Evolutionary conservation across 192 early-diverging fungal species (phyloP), one percentile per base, ranked within the genome.

Genomic region (Backusella circina): DNA sequence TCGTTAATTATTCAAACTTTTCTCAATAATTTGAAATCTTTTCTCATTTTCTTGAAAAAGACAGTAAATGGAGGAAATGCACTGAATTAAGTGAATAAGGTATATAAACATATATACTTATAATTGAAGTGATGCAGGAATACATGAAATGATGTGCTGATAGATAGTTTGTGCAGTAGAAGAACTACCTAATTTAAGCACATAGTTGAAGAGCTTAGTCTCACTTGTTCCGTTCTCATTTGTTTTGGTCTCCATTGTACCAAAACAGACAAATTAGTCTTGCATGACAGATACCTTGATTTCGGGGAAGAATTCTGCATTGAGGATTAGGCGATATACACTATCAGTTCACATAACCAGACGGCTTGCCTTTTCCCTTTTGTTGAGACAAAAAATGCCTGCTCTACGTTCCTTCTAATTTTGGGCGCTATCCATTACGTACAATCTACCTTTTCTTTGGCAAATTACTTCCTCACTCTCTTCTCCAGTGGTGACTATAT

Each of bases 321-420:
- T 85, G n/a, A 85, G 71, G 38, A 85, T 85, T 31, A 85, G 71
- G n/a, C 77, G 64, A 33, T 79, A 76, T 12, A 85, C 84, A n/a
- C 66, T 73, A 54, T 85, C 84, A 8, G 84, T 73, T n/a, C 84
- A 76, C 84, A 85, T 85, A 7, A 85, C 77, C 21, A 82, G 44
- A 23, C 78, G 76, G 18, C n/a, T 30, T 0, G 64, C 41, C 16
- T 47, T 50, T 26, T 65, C 71, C 0, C 30, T 54, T 28, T 36
- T 67, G 44, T 85, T 83, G 44, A 85, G 68, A 35, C 74, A 71
- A 23, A 85, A 65, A n/a, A 67, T 81, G 30, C 84, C 84, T 13
- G 73, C 72, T 7, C 84, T 82, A 39, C 84, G 77, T 61, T 85
- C 84, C 50, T 83, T 85, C 79, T 77, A 83, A 38, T 75, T 69